Evolutionary conservation across 306 rosid genomes (phyloP), one percentile per base, ranked within the genome.

Genomic region (Benincasa hispida): DNA sequence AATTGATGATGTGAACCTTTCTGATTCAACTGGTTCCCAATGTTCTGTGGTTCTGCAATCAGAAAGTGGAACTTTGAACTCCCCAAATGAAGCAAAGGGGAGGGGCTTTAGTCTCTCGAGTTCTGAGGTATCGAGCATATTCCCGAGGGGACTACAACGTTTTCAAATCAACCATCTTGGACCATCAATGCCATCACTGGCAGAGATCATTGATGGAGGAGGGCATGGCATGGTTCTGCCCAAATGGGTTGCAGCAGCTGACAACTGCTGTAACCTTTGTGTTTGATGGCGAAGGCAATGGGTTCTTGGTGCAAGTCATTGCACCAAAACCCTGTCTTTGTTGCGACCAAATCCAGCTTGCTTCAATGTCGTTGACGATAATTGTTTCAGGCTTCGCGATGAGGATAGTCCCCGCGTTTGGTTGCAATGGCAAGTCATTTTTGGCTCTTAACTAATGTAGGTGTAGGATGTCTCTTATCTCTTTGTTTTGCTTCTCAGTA

Each of bases 91-190:
- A 50, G 85, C 83, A 15, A 86, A 87, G 78, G 82, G 90, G 11
- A 82, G 91, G 79, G 83, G 88, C 72, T 88, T 89, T 28, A 88
- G 81, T 48, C 62, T 94, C 62, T 90, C 82, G 0, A 93, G 88
- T 14, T 89, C 93, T 8, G 97, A 92, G 87, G 97, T 92, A 81
- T 87, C 96, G 12, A 90, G 97, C 80, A 76, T 84, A 77, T 89
- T 83, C 82, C 83, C 84, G 5, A 81, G 87, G 66, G 88, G 86
- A 81, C 85, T 87, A 35, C 84, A 84, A 18, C 75, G 75, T 76
- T 89, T 85, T 81, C 47, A 82, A 4, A n/a, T 87, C 76, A 90
- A 74, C 79, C 92, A 85, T 79, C 87, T 86, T 41, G 86, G 83
- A 12, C 79, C 81, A 32, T 30, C 83, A 37, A 80, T 79, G 78